phyloP scores from a whole-genome alignment of 2,329 filamentous ascomycete genomes.

The Aspergillus quadrilineatus region DNA sequence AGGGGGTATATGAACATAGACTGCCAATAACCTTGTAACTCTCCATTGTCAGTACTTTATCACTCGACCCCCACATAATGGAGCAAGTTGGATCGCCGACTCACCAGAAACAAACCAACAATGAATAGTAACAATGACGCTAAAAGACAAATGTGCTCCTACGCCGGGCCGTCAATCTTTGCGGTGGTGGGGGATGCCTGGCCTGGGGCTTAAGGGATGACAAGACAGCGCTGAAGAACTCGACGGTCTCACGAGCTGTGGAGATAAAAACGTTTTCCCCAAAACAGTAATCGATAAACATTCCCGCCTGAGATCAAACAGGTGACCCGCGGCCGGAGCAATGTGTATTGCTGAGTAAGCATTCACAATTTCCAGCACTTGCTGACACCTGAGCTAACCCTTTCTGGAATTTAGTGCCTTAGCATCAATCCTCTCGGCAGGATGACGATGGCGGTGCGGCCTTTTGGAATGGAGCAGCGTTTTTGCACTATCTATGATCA shows the following conservation, averaged over 20 bases:
- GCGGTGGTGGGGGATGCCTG: conserved; percentile 17
- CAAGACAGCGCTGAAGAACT: conserved; percentile 24
- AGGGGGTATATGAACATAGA: conserved; percentile 20
- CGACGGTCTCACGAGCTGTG: conserved; percentile 22
- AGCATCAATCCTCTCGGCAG: conserved; percentile 11
- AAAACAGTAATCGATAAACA: conserved; percentile 44
- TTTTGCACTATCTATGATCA: neutral
- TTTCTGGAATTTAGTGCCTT: conserved; percentile 12
- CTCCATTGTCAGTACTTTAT: conserved; percentile 8
- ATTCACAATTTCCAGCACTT: conserved; percentile 13
- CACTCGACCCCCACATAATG: neutral
- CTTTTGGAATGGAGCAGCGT: neutral
- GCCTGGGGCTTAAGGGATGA: conserved; percentile 14
- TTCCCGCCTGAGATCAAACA: neutral
- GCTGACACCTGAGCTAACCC: conserved; percentile 13
- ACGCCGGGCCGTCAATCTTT: conserved; percentile 25
- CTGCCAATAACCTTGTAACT: conserved; percentile 6
- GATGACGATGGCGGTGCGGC: conserved; percentile 9
- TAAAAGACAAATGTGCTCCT: conserved; percentile 29
- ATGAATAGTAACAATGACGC: conserved; percentile 25
- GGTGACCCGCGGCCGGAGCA: conserved; percentile 25
- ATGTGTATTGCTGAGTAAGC: conserved; percentile 28
- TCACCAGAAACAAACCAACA: conserved; percentile 20
- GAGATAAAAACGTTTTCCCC: conserved; percentile 28
- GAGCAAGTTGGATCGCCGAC: neutral